Percentiles rank a stretch among this genome's conserved stretches.
Evolutionary conservation across 2,329 filamentous ascomycete species (phyloP).

Genomic region (Arthrobotrys pseudoclavata): DNA sequence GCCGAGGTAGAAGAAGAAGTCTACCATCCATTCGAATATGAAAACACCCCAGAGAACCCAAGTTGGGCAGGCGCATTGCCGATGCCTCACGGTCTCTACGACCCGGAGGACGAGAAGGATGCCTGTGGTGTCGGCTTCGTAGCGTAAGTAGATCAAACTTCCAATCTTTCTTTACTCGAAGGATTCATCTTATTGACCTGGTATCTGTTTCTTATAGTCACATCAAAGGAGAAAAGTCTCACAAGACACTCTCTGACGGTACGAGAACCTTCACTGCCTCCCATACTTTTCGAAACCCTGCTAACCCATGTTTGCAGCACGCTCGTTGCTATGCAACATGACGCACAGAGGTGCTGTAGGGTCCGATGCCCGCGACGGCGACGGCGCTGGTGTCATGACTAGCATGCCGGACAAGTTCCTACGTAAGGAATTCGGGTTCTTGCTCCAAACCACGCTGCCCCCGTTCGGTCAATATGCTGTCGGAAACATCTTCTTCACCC

Average conservation of each 20-base stretch:
- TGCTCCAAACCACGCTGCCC: slow-evolving; percentile 88
- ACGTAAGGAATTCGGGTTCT: slow-evolving; percentile 95
- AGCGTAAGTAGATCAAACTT: slow-evolving; percentile 75
- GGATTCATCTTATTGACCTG: slow-evolving; percentile 27
- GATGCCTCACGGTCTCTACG: slow-evolving; percentile 98
- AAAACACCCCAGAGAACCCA: slow-evolving; percentile 81
- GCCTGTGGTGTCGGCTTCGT: slow-evolving; percentile 99
- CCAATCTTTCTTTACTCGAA: background rate
- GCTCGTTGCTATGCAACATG: slow-evolving; percentile 98
- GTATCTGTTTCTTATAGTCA: slow-evolving; percentile 72
- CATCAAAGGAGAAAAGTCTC: slow-evolving; percentile 96
- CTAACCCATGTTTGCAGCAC: slow-evolving; percentile 71
- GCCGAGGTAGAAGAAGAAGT: slow-evolving; percentile 71
- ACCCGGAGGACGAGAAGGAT: slow-evolving; percentile 97
- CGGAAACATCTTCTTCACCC: slow-evolving; percentile 99
- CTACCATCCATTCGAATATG: slow-evolving; percentile 82
- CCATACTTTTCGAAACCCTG: slow-evolving; percentile 13
- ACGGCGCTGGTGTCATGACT: slow-evolving; percentile 99
- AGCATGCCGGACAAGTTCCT: slow-evolving; percentile 99
- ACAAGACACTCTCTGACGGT: slow-evolving; percentile 99
- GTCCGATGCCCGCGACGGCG: slow-evolving; percentile 96
- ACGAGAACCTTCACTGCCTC: slow-evolving; percentile 66
- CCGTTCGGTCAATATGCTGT: slow-evolving; percentile 93
- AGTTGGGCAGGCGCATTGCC: slow-evolving; percentile 96
- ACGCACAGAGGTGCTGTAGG: slow-evolving; percentile 98